phyloP scores from a whole-genome alignment of 2,329 filamentous ascomycete genomes.

The Colletotrichum sp. region DNA sequence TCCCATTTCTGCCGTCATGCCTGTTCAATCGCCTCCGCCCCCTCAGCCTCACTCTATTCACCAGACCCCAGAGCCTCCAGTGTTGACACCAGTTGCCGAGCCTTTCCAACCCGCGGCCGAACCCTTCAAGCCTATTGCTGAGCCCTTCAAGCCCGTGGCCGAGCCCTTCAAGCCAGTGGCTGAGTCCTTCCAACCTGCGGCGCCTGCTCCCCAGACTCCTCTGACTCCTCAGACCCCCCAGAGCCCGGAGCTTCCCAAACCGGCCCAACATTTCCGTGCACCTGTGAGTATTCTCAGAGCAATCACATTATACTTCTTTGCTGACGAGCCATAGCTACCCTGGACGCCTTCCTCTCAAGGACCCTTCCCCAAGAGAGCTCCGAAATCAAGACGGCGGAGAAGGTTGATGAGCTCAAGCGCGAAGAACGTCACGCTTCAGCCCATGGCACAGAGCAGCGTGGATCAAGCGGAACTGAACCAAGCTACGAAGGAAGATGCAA shows the following conservation, averaged over 20 bases:
- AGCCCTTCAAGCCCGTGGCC: background rate
- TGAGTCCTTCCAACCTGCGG: conserved; percentile 4
- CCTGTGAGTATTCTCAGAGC: conserved; percentile 49
- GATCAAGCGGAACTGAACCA: conserved; percentile 21
- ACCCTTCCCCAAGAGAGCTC: conserved; percentile 50
- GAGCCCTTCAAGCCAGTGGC: conserved; percentile 3
- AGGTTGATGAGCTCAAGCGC: conserved; percentile 41
- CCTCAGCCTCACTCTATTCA: conserved; percentile 10
- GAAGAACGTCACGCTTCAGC: conserved; percentile 43
- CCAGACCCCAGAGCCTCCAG: conserved; percentile 19
- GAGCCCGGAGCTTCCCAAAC: conserved; percentile 20
- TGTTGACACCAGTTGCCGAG: background rate
- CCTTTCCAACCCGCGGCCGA: background rate
- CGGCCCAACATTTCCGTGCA: conserved; percentile 43
- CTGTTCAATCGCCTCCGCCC: conserved; percentile 58
- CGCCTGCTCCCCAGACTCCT: background rate
- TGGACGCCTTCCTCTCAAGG: conserved; percentile 59
- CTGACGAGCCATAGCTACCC: conserved; percentile 49
- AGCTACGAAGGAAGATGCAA: conserved; percentile 21
- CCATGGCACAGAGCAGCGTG: conserved; percentile 35
- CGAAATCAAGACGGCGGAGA: conserved; percentile 39
- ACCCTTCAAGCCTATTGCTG: conserved; percentile 1
- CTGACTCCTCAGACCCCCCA: background rate
- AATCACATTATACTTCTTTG: background rate
- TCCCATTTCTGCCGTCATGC: conserved; percentile 44